Evolutionary conservation across 257 asterid species (phyloP).

Genomic region (Salvia hispanica): DNA sequence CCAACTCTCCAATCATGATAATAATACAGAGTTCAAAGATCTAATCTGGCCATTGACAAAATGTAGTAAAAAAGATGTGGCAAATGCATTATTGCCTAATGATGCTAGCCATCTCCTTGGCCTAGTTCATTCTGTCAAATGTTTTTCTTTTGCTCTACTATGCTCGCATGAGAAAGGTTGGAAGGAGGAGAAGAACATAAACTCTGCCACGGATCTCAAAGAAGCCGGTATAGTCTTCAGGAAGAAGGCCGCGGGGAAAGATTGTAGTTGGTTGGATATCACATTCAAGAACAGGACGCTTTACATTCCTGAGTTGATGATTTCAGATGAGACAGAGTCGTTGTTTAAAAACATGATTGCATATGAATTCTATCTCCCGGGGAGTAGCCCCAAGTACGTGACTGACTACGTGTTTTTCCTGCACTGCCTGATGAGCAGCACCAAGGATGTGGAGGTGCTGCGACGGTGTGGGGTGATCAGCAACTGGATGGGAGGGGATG

Average conservation of each 20-base stretch:
- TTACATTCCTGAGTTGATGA: neutral
- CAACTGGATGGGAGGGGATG: conserved; percentile 30
- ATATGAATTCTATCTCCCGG: conserved; percentile 21
- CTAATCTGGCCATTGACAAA: conserved; percentile 1
- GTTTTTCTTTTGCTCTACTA: neutral
- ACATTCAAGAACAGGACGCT: neutral
- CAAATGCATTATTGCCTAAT: too few species aligned
- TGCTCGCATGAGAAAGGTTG: accelerated
- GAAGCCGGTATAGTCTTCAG: conserved; percentile 19
- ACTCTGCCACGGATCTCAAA: conserved; percentile 14
- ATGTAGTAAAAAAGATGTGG: neutral
- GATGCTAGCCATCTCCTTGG: conserved; percentile 25
- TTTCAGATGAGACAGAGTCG: conserved; percentile 16
- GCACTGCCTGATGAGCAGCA: conserved; percentile 18
- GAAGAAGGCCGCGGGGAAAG: neutral
- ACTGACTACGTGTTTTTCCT: conserved; percentile 26
- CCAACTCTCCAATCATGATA: neutral
- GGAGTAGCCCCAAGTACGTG: neutral
- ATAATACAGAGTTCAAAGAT: neutral
- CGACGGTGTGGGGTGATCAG: conserved; percentile 15
- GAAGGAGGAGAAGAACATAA: conserved; percentile 3
- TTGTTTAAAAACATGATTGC: conserved; percentile 25
- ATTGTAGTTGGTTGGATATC: conserved; percentile 15
- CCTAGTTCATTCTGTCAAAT: neutral
- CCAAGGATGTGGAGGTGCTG: conserved; percentile 24